These are phyloP conservation scores for Solanum sejunctum DNA, from an alignment of 257 asterid species.

Conservation along the genomic window DNA sequence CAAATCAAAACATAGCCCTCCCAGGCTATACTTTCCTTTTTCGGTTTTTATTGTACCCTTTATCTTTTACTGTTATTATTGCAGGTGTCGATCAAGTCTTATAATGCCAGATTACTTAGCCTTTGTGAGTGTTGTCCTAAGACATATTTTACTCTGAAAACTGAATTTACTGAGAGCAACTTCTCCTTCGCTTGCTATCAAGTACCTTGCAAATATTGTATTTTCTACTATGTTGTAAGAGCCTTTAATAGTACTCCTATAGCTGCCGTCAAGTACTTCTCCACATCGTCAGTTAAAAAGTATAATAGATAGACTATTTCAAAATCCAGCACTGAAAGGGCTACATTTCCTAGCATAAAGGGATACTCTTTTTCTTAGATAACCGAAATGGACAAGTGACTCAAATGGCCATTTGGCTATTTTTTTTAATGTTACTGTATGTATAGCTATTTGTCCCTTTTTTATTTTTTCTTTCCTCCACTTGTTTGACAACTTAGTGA, in stretches of 20 bases:
- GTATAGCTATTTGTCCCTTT: too few relatives aligned
- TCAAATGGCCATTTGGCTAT: too few relatives aligned
- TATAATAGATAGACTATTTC: background rate
- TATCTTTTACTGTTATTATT: background rate
- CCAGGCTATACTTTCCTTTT: background rate
- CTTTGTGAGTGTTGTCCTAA: background rate
- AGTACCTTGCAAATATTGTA: background rate
- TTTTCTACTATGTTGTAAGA: background rate
- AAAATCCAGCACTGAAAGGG: background rate
- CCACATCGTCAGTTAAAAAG: background rate
- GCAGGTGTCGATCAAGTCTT: background rate
- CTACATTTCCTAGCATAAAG: background rate
- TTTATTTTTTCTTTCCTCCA: too few relatives aligned
- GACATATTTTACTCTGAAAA: background rate
- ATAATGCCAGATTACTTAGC: background rate
- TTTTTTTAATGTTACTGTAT: too few relatives aligned
- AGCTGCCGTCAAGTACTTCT: background rate
- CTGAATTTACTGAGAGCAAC: background rate
- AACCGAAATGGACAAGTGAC: too few relatives aligned
- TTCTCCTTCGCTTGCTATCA: background rate
- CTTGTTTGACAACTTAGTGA: too few relatives aligned
- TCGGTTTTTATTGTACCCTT: background rate
- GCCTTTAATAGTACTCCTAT: background rate
- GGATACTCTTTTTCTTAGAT: too few relatives aligned
- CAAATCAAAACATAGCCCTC: background rate